Percentiles rank a stretch among this genome's conserved stretches.
These are phyloP conservation scores for Uromyces viciae-fabae DNA, from an alignment of 1,284 basidiomycete species.

Conservation along the genomic window DNA sequence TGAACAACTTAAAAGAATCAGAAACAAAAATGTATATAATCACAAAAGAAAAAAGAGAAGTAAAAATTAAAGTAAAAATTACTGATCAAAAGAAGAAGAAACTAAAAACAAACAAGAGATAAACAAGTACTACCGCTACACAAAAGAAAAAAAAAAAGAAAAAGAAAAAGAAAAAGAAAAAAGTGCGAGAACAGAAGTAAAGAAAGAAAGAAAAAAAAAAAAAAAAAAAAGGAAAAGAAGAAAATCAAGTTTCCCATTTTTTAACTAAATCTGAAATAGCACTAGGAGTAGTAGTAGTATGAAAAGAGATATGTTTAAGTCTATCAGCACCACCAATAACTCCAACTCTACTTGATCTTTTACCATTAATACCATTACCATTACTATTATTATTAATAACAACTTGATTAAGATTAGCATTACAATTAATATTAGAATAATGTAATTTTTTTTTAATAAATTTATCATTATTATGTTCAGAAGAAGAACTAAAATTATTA, in stretches of 20 bases:
- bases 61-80: neutral
- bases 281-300: neutral
- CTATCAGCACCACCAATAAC: no score
- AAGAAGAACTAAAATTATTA: no score
- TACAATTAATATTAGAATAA: no score
- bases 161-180: neutral
- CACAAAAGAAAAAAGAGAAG: neutral
- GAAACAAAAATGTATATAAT: neutral
- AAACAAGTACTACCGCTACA: neutral
- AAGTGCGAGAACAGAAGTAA: neutral
- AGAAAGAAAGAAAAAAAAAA: no score
- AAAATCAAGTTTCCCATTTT: neutral
- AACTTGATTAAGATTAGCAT: no score
- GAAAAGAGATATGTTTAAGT: neutral
- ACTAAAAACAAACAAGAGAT: neutral
- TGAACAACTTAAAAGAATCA: neutral
- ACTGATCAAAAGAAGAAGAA: neutral
- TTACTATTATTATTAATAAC: no score
- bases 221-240: neutral
- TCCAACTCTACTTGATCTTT: no score
- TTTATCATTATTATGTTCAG: no score
- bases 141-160: neutral
- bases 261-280: neutral
- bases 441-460: no score
- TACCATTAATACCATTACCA: no score